Percentiles rank a stretch among this genome's conserved stretches.
These are phyloP conservation scores for Lavandula angustifolia DNA, from an alignment of 257 asterid species.

Conservation along the genomic window DNA sequence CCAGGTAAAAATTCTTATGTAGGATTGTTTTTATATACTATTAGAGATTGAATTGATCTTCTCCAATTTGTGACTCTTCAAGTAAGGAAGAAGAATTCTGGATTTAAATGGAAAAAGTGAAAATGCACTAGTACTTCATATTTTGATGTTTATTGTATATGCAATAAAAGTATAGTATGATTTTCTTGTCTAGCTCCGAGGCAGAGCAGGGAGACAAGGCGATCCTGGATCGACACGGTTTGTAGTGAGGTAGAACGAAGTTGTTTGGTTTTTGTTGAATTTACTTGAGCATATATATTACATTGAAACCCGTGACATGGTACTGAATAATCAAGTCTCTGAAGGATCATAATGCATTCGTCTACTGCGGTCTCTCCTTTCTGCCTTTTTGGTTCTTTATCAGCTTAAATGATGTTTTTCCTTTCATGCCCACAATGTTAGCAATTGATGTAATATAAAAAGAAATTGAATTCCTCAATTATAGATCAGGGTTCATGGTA, in stretches of 20 bases:
- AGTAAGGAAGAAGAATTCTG: neutral
- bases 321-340: neutral
- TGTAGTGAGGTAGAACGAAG: conserved; percentile 80
- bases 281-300: neutral
- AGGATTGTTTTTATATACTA: neutral
- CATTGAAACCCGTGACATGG: conserved; percentile 10
- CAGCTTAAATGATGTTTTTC: neutral
- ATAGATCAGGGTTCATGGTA: neutral
- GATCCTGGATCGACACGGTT: conserved; percentile 99
- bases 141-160: conserved; percentile 6
- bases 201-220: conserved; percentile 99
- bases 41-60: conserved; percentile 25
- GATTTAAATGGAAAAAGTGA: conserved; percentile 8
- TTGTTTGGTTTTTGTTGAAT: conserved; percentile 4
- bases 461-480: neutral
- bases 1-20: conserved; percentile 57
- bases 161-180: conserved; percentile 18
- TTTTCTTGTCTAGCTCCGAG: conserved; percentile 71
- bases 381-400: neutral
- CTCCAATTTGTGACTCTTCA: conserved; percentile 14
- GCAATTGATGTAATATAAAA: neutral
- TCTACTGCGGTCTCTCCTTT: neutral
- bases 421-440: neutral
- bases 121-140: neutral
- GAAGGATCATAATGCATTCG: neutral